Evolutionary conservation across 805 yeast species (phyloP).

Genomic region (Kregervanrija fluxuum): DNA sequence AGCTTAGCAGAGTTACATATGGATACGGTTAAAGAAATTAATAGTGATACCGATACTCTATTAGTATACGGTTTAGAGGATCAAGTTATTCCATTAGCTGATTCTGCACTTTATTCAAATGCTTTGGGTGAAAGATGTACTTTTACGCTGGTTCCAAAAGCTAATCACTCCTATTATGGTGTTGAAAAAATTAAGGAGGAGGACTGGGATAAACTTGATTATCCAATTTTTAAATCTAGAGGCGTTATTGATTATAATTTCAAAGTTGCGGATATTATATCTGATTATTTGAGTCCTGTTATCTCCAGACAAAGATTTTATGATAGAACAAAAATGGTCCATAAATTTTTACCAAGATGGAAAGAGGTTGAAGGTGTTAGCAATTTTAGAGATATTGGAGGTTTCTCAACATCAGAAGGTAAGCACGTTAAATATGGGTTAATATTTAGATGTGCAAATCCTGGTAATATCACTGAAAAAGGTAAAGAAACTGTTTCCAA

Average conservation of each 20-base stretch:
- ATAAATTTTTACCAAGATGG: constrained; percentile 44
- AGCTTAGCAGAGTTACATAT: constrained; percentile 46
- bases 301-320: constrained; percentile 50
- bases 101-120: constrained; percentile 53
- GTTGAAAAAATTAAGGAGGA: constrained; percentile 28
- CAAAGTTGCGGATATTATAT: constrained; percentile 41
- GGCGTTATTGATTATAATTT: constrained; percentile 50
- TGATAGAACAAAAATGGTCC: constrained; percentile 28
- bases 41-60: constrained; percentile 40
- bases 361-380: constrained; percentile 56
- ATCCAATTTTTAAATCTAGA: constrained; percentile 27
- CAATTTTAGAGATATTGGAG: constrained; percentile 79
- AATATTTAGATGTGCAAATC: constrained; percentile 58
- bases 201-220: constrained; percentile 13
- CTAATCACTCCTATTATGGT: constrained; percentile 81
- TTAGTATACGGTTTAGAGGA: constrained; percentile 71
- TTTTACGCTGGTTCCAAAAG: constrained; percentile 51
- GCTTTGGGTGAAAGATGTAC: constrained; percentile 50
- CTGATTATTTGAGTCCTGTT: constrained; percentile 35
- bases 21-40: constrained; percentile 24
- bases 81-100: constrained; percentile 54
- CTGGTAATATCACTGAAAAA: constrained; percentile 40
- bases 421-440: constrained; percentile 44
- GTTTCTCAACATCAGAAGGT: constrained; percentile 43
- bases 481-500: constrained; percentile 37